Base-by-base conservation (phyloP, 2,329 filamentous ascomycete species). In the Ilyonectria sp. region DNA sequence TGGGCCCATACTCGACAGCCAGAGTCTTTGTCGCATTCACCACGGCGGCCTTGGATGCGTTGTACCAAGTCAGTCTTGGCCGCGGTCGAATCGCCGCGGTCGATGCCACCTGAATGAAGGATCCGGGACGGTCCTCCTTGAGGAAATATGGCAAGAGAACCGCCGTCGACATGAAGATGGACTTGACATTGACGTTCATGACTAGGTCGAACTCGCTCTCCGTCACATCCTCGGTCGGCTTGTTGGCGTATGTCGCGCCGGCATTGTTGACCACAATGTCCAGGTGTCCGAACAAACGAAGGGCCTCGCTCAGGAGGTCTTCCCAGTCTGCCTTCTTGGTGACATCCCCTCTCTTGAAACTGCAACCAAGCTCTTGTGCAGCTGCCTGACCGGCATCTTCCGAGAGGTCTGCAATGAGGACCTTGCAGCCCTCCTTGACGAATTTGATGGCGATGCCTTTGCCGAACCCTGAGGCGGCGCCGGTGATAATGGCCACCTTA, bases 1-100 rank as follows among this genome's bases (percentile, higher is more conserved):
- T 87, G 0, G 89, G 86, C 0, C 90, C 93, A 72, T 92, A 94
- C 78, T 94, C 92, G 1, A 92, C 90, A 1, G 92, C 93, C 71
- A 95, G 79, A 2, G 80, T 76, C 78, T 87, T 87, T 0, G 83
- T 85, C 44, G 88, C 89, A 55, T 87, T 91, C 71, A 86, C 86
- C 11, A 91, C 87, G 1, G 91, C 91, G 0, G 87, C 90, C 77
- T 93, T 93, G 49, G 86, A 89, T 1, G 90, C 89, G 74, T 92
- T 92, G 74, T 93, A 93, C 90, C 91, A 93, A 1, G 90, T 90
- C 52, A 93, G 75, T 0, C 89, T 87, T 0, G 89, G 88, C 26
- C 91, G 83, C 0, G 91, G 91, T 29, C 91, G 80, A 8, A 82
- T 78, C 23, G 58, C 90, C 0, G 90, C 90, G 0, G 90, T 91